phyloP scores from a whole-genome alignment of 2,329 filamentous ascomycete genomes.

The Fusarium odoratissimum region DNA sequence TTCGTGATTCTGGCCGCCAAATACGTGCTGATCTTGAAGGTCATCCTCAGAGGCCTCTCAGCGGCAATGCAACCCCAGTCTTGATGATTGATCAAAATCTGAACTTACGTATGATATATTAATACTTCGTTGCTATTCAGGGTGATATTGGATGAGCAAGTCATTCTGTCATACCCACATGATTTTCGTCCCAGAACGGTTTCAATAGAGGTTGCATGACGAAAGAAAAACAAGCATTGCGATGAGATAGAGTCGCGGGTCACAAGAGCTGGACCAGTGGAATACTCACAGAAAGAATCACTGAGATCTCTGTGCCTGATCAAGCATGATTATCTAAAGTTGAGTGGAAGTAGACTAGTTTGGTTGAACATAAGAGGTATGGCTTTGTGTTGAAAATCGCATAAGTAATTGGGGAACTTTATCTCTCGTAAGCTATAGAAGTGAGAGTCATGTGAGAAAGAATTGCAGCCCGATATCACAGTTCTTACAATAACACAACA shows the following conservation, averaged over 20 bases:
- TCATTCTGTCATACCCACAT: neutral
- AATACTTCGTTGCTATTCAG: neutral
- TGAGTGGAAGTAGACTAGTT: neutral
- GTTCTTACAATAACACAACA: neutral
- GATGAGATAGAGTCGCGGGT: neutral
- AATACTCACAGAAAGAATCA: no score
- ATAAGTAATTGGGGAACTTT: no score
- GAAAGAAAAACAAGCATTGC: neutral
- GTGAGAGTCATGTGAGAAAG: neutral
- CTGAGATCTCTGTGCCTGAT: neutral
- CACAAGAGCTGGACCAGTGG: neutral
- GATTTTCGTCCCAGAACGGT: neutral
- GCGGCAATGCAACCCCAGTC: neutral
- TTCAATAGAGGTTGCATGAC: neutral
- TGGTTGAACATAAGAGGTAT: neutral
- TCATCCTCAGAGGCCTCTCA: slow-evolving; percentile 1
- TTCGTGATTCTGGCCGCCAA: slow-evolving; percentile 2
- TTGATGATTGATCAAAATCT: neutral
- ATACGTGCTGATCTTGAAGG: slow-evolving; percentile 30
- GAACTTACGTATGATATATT: neutral
- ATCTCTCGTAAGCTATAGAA: neutral
- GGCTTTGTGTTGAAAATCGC: no score
- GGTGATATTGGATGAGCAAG: neutral
- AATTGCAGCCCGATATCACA: neutral
- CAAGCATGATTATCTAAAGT: neutral